A percentile compares a stretch with the other conserved stretches of the same genome.
These are phyloP conservation scores for Polytrichum formosum DNA, from an alignment of 225 moss, liverwort and hornwort species.

Conservation along the genomic window DNA sequence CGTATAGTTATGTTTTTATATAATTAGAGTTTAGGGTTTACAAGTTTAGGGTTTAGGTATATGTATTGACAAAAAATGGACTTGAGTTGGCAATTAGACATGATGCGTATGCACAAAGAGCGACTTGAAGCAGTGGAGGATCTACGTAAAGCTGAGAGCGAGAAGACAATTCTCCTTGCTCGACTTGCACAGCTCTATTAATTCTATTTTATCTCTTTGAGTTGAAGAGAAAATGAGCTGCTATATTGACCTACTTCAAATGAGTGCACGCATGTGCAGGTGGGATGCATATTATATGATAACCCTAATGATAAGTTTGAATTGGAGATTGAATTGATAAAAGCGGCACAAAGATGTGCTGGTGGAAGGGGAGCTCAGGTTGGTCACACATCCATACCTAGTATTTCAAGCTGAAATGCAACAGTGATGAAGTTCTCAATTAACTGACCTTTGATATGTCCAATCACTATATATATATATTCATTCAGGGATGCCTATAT, in stretches of 20 bases:
- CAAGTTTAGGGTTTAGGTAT: too few species aligned
- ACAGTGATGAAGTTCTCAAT: background rate
- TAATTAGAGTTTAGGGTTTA: too few species aligned
- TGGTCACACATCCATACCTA: background rate
- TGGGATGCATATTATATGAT: constrained; percentile 61
- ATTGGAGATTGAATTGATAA: constrained; percentile 51
- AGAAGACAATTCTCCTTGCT: constrained; percentile 56
- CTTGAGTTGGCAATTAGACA: constrained; percentile 31
- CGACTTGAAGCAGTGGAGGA: constrained; percentile 61
- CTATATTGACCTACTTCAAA: constrained; percentile 6
- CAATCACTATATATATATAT: too few species aligned
- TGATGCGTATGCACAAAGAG: constrained; percentile 59
- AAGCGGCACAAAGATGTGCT: constrained; percentile 45
- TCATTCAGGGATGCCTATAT: too few species aligned
- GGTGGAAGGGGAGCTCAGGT: constrained; percentile 62
- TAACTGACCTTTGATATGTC: too few species aligned
- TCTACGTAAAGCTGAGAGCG: constrained; percentile 50
- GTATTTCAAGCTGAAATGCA: background rate
- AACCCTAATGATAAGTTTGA: constrained; percentile 26
- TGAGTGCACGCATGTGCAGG: constrained; percentile 28
- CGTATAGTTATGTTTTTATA: too few species aligned
- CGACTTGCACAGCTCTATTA: constrained; percentile 48
- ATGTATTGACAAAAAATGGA: too few species aligned
- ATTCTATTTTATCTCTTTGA: too few species aligned
- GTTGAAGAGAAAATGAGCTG: background rate